A percentile compares a stretch with the other conserved stretches of the same genome.
Evolutionary conservation across 164 flowering plant species (phyloP).

Genomic region (Litsea cubeba): DNA sequence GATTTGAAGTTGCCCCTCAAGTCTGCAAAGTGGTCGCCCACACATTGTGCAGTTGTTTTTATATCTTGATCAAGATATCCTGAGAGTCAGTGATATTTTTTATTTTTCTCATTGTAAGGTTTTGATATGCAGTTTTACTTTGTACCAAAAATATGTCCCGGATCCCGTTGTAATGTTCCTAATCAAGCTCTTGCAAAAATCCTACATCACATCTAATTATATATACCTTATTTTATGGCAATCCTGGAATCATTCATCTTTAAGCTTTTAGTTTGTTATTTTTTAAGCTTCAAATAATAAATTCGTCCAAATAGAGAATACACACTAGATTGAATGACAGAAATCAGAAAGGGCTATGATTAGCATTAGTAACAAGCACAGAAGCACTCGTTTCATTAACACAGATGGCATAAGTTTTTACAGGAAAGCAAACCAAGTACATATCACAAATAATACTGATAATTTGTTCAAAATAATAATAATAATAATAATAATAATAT

Average conservation of each 20-base stretch:
- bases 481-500: too few species aligned
- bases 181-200: background rate
- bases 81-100: background rate
- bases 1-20: too few species aligned
- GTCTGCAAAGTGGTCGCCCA: too few species aligned
- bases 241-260: background rate
- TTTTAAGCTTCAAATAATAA: background rate
- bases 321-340: background rate
- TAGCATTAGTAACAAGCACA: too few species aligned
- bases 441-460: too few species aligned
- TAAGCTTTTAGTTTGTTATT: background rate
- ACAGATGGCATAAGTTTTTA: too few species aligned
- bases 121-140: background rate
- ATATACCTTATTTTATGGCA: too few species aligned
- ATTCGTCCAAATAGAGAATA: background rate
- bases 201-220: too few species aligned
- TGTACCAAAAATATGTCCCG: background rate
- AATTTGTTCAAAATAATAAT: too few species aligned
- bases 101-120: background rate
- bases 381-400: too few species aligned
- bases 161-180: background rate
- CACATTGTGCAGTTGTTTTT: too few species aligned
- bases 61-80: background rate
- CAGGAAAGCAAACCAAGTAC: too few species aligned
- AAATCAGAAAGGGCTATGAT: background rate